Base-by-base conservation (phyloP, 2,329 filamentous ascomycete genomes). In the Calonectria pseudoturangicola region DNA sequence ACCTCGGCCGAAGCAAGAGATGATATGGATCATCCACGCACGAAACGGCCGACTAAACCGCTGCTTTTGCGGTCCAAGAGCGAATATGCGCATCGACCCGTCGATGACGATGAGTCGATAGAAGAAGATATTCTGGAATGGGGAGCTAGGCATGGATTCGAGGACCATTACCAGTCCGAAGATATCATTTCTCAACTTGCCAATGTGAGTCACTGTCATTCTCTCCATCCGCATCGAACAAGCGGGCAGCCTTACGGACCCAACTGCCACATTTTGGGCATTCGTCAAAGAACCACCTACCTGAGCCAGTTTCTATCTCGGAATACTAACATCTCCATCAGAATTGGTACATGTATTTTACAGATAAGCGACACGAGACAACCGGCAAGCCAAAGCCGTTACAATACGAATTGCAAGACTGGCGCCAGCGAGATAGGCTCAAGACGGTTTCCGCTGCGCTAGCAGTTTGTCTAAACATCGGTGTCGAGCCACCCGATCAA, bases 291-390 rank as follows among this genome's bases (percentile, higher is more conserved):
- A 15, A 12, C 28, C 30, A 15, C 21, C 30, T 18, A 28, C 36
- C 39, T 4, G 8, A 13, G 10, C 8, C 5, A 41, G 8, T 6
- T 27, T 60, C 50, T 30, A 10, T 21, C 18, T 48, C 56, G 5
- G 25, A 36, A 10, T 43, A 58, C 79, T 80, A 72, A 79, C 18
- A 21, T 62, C 33, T 33, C 15, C 63, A 48, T 33, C 84, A 98
- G 94, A 97, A 95, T 77, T 99, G 98, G 92, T 98, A 98, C 87
- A 98, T 98, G 96, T 99, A 99, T 86, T 99, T 94, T 84, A 98
- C 96, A 75, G 97, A 99, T 85, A 98, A 98, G 85, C 93, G 96
- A 66, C 97, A 99, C 85, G 97, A 98, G 83, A 97, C 95, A 27
- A 96, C 95, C 43, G 97, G 95, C 27, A 95, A 96, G 77, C 95